Conservation (phyloP, 2,329 filamentous ascomycete species). For the Curvularia hawaiiensis region DNA sequence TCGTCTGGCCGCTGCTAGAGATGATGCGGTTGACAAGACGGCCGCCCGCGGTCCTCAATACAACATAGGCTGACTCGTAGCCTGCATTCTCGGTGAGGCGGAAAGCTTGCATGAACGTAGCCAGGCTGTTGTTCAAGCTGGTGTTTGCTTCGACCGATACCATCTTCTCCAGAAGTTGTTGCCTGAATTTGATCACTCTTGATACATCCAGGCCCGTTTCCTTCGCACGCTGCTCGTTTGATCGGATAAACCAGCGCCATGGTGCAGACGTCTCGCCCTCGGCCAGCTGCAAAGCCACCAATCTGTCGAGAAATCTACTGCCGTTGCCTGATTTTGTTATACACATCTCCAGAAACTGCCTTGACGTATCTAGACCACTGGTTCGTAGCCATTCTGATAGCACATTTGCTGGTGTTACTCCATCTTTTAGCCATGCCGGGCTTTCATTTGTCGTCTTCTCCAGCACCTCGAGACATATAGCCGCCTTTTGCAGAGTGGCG, state of each 20-base stretch:
- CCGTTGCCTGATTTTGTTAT: slow-evolving; percentile 12
- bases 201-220: slow-evolving; percentile 23
- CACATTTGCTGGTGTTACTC: slow-evolving; percentile 22
- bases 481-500: slow-evolving; percentile 47
- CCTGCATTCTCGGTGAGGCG: slow-evolving; percentile 22
- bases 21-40: slow-evolving; percentile 35
- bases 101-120: slow-evolving; percentile 33
- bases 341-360: slow-evolving; percentile 31
- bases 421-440: slow-evolving; percentile 9
- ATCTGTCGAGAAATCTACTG: slow-evolving; percentile 21
- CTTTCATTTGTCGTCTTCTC: slow-evolving; percentile 18
- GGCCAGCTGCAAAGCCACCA: slow-evolving; percentile 30
- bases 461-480: slow-evolving; percentile 46
- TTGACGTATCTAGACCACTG: slow-evolving; percentile 37
- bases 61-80: slow-evolving; percentile 9
- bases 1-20: slow-evolving; percentile 7
- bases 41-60: slow-evolving; percentile 31
- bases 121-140: slow-evolving; percentile 26
- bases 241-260: slow-evolving; percentile 40
- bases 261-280: slow-evolving; percentile 28
- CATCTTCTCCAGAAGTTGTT: slow-evolving; percentile 33
- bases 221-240: slow-evolving; percentile 22
- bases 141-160: slow-evolving; percentile 18
- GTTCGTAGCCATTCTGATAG: slow-evolving; percentile 39
- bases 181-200: slow-evolving; percentile 26